Conservation (phyloP, 1,139 yeast genomes). For the Kurtzmaniella quercitrusa region DNA sequence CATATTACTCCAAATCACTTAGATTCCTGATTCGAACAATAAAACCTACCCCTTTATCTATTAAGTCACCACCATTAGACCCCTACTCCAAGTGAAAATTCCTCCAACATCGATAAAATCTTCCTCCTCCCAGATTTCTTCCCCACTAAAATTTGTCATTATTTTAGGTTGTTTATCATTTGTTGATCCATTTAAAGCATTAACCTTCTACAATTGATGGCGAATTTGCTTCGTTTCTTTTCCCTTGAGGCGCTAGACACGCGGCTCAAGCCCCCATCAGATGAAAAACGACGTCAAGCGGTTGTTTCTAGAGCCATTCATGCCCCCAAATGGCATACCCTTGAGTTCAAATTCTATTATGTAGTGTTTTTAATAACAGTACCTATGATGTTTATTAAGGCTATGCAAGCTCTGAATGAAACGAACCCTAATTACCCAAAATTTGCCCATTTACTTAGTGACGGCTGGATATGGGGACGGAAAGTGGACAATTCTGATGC, state of each 20-base stretch:
- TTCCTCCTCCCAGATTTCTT: too few species aligned
- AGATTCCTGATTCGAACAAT: too few species aligned
- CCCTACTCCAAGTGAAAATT: too few species aligned
- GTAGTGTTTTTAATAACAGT: conserved; percentile 62
- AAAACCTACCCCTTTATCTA: too few species aligned
- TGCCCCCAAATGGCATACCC: conserved; percentile 66
- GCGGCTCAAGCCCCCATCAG: conserved; percentile 56
- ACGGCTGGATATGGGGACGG: conserved; percentile 76
- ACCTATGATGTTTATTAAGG: conserved; percentile 79
- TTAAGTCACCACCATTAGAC: too few species aligned
- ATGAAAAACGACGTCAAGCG: conserved; percentile 36
- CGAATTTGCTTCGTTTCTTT: conserved; percentile 40
- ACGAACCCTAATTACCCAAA: conserved; percentile 70
- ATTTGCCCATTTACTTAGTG: conserved; percentile 56
- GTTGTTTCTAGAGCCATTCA: conserved; percentile 41
- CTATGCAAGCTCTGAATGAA: conserved; percentile 75
- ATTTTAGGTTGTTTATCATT: neutral
- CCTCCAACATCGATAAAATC: too few species aligned
- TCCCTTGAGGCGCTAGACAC: conserved; percentile 76
- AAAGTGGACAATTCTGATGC: conserved; percentile 86
- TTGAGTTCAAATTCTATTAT: conserved; percentile 68
- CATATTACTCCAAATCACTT: too few species aligned
- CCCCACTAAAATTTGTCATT: too few species aligned
- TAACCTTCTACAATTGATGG: neutral
- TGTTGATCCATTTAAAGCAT: neutral